phyloP scores from a whole-genome alignment of 257 asterid species.

The Paraleonurus japonicus region DNA sequence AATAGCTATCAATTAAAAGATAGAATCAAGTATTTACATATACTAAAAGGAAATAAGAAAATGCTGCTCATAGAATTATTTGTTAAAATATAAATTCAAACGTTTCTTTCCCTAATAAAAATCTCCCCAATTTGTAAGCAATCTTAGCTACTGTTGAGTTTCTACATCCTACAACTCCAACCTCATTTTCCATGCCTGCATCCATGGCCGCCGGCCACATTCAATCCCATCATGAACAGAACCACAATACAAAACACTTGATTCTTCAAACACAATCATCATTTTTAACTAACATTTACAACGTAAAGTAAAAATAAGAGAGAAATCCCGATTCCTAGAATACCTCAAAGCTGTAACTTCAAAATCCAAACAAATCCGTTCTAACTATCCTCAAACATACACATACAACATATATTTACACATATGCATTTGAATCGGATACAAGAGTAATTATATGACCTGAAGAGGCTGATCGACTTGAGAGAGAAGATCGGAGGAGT shows the following conservation, averaged over 20 bases:
- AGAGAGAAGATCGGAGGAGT: slow-evolving; percentile 96
- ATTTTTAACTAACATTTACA: background rate
- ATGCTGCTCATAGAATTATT: background rate
- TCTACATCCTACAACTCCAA: background rate
- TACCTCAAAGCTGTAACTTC: background rate
- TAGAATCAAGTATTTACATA: background rate
- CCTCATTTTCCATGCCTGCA: background rate
- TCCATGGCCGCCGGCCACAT: background rate
- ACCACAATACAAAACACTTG: background rate
- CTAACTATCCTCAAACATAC: background rate
- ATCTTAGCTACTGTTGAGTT: background rate
- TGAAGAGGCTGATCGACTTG: slow-evolving; percentile 98
- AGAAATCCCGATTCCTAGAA: background rate
- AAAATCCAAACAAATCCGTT: slow-evolving; percentile 14
- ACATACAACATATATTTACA: background rate
- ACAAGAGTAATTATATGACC: slow-evolving; percentile 36
- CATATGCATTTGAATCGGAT: background rate
- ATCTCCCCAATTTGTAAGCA: background rate
- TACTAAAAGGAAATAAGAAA: background rate
- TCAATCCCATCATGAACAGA: background rate
- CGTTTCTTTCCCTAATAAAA: background rate
- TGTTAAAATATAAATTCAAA: background rate
- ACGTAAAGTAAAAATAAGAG: background rate
- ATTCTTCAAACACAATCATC: background rate
- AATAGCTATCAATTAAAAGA: background rate